These are phyloP conservation scores for Aspergillus aculeatinus DNA, from an alignment of 2,329 filamentous ascomycete genomes.

Conservation along the genomic window DNA sequence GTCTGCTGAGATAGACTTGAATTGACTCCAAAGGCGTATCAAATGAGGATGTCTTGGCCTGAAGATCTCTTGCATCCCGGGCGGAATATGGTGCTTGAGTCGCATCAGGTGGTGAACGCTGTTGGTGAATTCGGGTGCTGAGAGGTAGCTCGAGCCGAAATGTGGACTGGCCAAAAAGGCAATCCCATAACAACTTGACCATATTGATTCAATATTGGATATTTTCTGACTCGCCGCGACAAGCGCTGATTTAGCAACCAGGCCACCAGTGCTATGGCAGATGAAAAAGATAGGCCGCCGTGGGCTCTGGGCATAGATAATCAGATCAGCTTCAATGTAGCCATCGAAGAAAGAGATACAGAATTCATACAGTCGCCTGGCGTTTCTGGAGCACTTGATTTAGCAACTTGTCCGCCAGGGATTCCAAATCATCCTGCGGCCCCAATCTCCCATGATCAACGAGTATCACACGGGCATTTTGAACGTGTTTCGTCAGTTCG, in stretches of 20 bases:
- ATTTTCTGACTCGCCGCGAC: slow-evolving; percentile 35
- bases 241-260: slow-evolving; percentile 60
- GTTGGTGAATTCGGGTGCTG: slow-evolving; percentile 55
- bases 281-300: slow-evolving; percentile 59
- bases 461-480: slow-evolving; percentile 29
- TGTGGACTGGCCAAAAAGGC: slow-evolving; percentile 64
- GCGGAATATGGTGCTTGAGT: slow-evolving; percentile 53
- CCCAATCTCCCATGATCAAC: slow-evolving; percentile 29
- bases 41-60: slow-evolving; percentile 53
- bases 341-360: background rate
- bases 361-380: slow-evolving; percentile 18
- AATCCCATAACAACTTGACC: slow-evolving; percentile 60
- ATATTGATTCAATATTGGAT: slow-evolving; percentile 38
- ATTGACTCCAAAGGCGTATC: slow-evolving; percentile 53
- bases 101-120: slow-evolving; percentile 56
- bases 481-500: slow-evolving; percentile 22
- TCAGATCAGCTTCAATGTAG: background rate
- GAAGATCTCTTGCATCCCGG: slow-evolving; percentile 52
- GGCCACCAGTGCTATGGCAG: slow-evolving; percentile 61
- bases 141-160: slow-evolving; percentile 63
- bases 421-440: slow-evolving; percentile 28
- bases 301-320: slow-evolving; percentile 13
- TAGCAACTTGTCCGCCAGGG: slow-evolving; percentile 26
- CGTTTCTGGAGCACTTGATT: slow-evolving; percentile 25
- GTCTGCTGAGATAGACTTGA: slow-evolving; percentile 58